These are phyloP conservation scores for Hibiscus mutabilis DNA, from an alignment of 345 rosid species.

Conservation along the genomic window DNA sequence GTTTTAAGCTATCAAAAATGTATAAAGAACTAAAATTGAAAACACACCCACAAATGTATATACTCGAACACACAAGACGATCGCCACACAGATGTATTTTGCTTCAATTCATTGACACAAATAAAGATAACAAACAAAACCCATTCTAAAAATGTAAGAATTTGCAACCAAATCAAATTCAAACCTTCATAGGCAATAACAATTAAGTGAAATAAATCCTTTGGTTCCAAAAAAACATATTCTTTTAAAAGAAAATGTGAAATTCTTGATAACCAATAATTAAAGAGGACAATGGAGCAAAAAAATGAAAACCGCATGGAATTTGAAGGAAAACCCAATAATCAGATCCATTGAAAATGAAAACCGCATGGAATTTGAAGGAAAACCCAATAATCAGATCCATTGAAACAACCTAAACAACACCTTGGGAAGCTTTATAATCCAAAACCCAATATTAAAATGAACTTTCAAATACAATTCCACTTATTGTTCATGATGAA, in stretches of 20 bases:
- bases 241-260: not conserved
- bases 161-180: not conserved
- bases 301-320: not conserved
- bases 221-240: not conserved
- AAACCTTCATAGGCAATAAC: not conserved
- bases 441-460: not conserved
- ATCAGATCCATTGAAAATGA: not conserved
- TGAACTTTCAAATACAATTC: not conserved
- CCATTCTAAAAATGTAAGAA: not conserved
- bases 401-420: not conserved
- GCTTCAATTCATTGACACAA: not conserved
- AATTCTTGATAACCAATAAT: not conserved
- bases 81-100: not conserved
- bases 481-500: not conserved
- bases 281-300: not conserved
- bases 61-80: not conserved
- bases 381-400: constrained; percentile 1
- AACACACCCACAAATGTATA: not conserved
- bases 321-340: not conserved
- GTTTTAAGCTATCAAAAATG: not conserved
- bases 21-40: not conserved
- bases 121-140: not conserved
- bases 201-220: not conserved
- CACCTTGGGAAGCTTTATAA: not conserved
- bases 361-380: not conserved